Evolutionary conservation across 2,329 filamentous ascomycete species (phyloP).

Genomic region (Aspergillus ochraceoroseus): DNA sequence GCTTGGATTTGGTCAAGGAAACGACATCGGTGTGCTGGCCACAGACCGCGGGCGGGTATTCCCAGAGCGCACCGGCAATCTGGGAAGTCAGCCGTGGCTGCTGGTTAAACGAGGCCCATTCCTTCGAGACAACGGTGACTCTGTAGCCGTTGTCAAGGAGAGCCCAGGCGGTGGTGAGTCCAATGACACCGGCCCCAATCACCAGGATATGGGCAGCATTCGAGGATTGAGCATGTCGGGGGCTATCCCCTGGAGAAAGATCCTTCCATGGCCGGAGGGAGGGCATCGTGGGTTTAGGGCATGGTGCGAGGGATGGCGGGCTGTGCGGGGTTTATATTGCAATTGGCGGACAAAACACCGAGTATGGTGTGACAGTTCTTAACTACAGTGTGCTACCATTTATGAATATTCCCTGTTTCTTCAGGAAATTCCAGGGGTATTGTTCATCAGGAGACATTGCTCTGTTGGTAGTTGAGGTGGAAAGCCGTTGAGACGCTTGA

Average conservation of each 20-base stretch:
- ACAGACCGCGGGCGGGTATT: constrained; percentile 45
- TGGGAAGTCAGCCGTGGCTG: constrained; percentile 45
- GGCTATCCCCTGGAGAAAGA: not conserved
- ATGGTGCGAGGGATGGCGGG: constrained; percentile 2
- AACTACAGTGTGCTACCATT: no score
- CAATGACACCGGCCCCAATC: constrained; percentile 11
- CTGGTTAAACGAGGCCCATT: constrained; percentile 37
- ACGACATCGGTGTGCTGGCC: constrained; percentile 33
- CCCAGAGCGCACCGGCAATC: constrained; percentile 48
- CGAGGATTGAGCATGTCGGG: not conserved
- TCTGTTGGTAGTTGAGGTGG: no score
- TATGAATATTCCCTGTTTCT: no score
- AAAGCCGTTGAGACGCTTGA: no score
- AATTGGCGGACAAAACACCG: no score
- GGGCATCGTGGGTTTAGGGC: not conserved
- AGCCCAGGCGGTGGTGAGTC: constrained; percentile 36
- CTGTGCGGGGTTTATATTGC: no score
- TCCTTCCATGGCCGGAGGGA: not conserved
- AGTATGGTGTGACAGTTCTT: no score
- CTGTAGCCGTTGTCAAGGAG: constrained; percentile 45
- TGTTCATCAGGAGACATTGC: constrained; percentile 34
- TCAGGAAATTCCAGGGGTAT: no score
- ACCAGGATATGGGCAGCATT: constrained; percentile 12
- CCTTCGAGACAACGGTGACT: constrained; percentile 44
- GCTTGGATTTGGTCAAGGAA: constrained; percentile 7